Evolutionary conservation across 2,329 filamentous ascomycete species (phyloP), one percentile per base, ranked within the genome.

Genomic region (Parascedosporium putredinis): DNA sequence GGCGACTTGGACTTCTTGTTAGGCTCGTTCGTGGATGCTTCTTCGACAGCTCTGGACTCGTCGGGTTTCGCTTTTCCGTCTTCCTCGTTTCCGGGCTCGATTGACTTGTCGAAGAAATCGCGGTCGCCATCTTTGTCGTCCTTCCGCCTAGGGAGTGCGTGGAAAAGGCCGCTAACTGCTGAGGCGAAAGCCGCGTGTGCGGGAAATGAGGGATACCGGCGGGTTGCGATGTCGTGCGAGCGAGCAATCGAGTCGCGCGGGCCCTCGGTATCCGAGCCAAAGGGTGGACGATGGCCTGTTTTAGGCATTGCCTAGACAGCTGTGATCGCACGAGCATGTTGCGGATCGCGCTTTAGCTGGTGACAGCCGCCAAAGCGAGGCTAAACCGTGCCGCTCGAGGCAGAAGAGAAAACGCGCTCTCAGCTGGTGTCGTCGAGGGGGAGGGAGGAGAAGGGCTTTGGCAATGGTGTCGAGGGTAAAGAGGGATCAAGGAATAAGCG

Each of bases 11-110:
- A 64, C 24, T 59, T 64, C 53, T 72, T 74, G n/a, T n/a, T n/a
- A 38, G 69, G 65, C 56, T 73, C 72, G 54, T 65, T 68, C 42
- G 72, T 67, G 25, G 76, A 71, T 31, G 47, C 31, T 25, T 43
- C 47, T 71, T 69, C 52, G 73, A 69, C 38, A 70, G 31, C 50
- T 49, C 27, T 55, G 51, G 47, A 45, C 27, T 18, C 45, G 45
- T 42, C 38, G 5, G 47, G 33, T 42, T 54, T 50, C 43, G 42
- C 43, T 42, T 54, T 50, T 45, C 47, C 46, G 24, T 52, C 43
- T 34, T 78, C 73, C 50, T 78, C 74, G 6, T 73, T 70, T 8
- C 79, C 64, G 49, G 74, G 69, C 54, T 76, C 71, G 20, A 70
- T 64, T 5, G 70, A 58, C 6, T 68, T 67, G 55, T 79, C 72